Conservation (phyloP, 768 basidiomycete genomes). For the Pholiota molesta region DNA sequence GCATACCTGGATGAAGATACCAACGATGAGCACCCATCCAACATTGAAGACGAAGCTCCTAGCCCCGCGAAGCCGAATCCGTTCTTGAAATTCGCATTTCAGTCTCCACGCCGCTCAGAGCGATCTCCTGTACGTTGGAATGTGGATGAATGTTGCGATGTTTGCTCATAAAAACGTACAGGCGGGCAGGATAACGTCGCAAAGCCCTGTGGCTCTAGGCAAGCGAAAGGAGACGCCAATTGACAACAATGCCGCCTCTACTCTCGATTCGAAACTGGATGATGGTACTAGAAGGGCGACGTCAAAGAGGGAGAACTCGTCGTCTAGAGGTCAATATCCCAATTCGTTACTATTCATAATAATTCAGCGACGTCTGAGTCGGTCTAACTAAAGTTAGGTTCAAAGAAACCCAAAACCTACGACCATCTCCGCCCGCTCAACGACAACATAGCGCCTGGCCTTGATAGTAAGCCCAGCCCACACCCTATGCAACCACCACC, state of each 20-base stretch:
- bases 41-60: not conserved
- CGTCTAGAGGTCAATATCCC: not conserved
- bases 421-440: slow-evolving; percentile 18
- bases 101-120: not conserved
- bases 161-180: not conserved
- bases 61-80: not conserved
- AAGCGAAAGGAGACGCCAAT: not conserved
- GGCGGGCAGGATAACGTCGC: not conserved
- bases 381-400: not conserved
- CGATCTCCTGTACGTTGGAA: not conserved
- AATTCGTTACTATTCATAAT: not conserved
- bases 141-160: not conserved
- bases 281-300: not conserved
- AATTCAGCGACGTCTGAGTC: no score
- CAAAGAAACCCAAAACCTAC: slow-evolving; percentile 21
- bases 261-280: not conserved
- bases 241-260: not conserved
- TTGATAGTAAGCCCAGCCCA: slow-evolving; percentile 17
- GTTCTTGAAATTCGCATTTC: not conserved
- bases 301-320: not conserved
- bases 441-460: slow-evolving; percentile 17
- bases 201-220: not conserved
- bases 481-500: not conserved
- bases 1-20: no score
- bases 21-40: no score